Percentiles rank a stretch among this genome's conserved stretches.
phyloP scores from a whole-genome alignment of 768 basidiomycete species.

The Hydnum rufescens region DNA sequence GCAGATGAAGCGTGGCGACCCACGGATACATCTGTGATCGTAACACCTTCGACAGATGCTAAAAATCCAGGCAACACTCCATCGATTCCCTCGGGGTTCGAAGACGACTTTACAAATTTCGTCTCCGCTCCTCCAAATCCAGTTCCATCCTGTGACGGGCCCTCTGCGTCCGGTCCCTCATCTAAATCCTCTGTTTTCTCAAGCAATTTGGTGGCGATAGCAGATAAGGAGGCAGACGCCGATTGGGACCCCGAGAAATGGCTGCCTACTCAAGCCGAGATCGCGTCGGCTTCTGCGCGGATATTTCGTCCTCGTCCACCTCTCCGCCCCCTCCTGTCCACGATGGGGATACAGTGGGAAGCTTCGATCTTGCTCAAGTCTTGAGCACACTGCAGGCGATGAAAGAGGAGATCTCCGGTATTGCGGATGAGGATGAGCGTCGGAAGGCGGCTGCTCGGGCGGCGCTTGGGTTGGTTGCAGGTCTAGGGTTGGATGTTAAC shows the following conservation, averaged over 20 bases:
- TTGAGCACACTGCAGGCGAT: conserved; percentile 42
- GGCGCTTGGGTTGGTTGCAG: conserved; percentile 54
- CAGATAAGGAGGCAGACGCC: conserved; percentile 8
- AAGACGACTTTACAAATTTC: conserved; percentile 66
- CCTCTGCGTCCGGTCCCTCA: conserved; percentile 20
- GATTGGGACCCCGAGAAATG: background rate
- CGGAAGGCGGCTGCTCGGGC: conserved; percentile 50
- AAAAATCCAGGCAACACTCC: no score
- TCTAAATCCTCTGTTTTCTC: conserved; percentile 10
- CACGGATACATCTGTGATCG: no score
- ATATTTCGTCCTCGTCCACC: conserved; percentile 13
- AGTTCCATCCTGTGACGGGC: background rate
- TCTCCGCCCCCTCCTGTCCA: conserved; percentile 6
- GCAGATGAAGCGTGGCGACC: conserved; percentile 14
- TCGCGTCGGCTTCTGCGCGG: conserved; percentile 16
- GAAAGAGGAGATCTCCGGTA: conserved; percentile 54
- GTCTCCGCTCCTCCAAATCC: conserved; percentile 33
- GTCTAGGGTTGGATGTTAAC: conserved; percentile 20
- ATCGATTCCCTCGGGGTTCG: no score
- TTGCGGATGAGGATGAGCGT: conserved; percentile 41
- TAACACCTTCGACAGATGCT: no score
- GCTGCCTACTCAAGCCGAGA: conserved; percentile 17
- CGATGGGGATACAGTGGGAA: conserved; percentile 11
- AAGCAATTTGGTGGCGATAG: background rate
- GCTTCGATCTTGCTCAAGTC: conserved; percentile 44